Evolutionary conservation across 2,329 filamentous ascomycete genomes (phyloP).

Genomic region (Fusarium camptoceras): DNA sequence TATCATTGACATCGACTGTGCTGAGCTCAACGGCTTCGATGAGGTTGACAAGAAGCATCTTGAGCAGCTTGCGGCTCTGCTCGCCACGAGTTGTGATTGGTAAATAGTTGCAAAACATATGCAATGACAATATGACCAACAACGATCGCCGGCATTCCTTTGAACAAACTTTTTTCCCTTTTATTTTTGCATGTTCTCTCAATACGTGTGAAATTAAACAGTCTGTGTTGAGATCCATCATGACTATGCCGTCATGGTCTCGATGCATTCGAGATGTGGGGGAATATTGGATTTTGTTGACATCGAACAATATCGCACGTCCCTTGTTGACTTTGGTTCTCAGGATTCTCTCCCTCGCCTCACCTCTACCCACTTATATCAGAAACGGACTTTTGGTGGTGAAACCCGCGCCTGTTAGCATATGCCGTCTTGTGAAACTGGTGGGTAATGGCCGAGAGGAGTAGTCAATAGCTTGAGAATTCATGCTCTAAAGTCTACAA

Average conservation of each 20-base stretch:
- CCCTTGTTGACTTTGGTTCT: neutral
- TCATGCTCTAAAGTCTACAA: conserved; percentile 12
- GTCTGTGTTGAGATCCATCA: neutral
- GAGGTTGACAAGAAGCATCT: conserved; percentile 73
- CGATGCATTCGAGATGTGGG: neutral
- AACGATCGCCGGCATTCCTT: neutral
- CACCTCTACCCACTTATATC: conserved; percentile 21
- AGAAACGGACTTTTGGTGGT: conserved; percentile 21
- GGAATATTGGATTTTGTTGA: conserved; percentile 6
- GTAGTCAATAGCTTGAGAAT: conserved; percentile 11
- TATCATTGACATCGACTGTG: conserved; percentile 85
- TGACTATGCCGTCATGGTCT: conserved; percentile 4
- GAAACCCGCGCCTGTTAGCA: conserved; percentile 18
- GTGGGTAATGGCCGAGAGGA: conserved; percentile 12
- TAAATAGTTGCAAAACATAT: conserved; percentile 43
- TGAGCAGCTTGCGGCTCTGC: conserved; percentile 72
- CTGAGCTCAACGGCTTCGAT: conserved; percentile 74
- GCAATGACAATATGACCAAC: conserved; percentile 1
- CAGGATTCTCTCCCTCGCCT: neutral
- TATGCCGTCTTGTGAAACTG: conserved; percentile 27
- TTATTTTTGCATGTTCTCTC: neutral
- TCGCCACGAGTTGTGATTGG: conserved; percentile 75
- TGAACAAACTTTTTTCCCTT: neutral
- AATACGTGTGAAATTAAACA: neutral
- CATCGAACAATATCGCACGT: conserved; percentile 11